Evolutionary conservation across 164 flowering plant genomes (phyloP), one percentile per base, ranked within the genome.

Genomic region (Magnolia changhungtana): DNA sequence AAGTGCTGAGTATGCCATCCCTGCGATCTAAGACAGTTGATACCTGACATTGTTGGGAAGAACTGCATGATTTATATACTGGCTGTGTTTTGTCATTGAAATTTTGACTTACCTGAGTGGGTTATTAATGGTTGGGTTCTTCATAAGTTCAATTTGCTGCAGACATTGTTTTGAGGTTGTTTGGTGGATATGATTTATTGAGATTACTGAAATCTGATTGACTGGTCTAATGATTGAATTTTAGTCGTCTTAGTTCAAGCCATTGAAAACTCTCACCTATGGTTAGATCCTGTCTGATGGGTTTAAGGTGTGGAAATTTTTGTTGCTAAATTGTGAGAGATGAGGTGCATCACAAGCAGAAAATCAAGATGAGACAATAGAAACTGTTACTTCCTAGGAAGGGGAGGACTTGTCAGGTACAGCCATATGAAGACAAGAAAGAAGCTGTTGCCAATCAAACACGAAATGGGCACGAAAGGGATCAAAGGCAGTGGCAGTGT

Each of bases 61-160:
- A n/a, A 72, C 64, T 72, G 24, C 63, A 59, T 73, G 16, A 55
- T 37, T 50, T 7, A 72, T 73, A 20, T 61, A 24, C 50, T 73
- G 67, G 50, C 23, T 73, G 49, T 55, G n/a, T 27, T 29, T 59
- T 70, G 14, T 64, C 27, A 6, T 65, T 5, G 29, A 23, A 37
- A 14, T 27, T 72, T 72, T 23, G n/a, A 55, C 14, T 8, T 14
- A 29, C 49, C 16, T 24, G 45, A 55, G 50, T 37, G 9, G 63
- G 45, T 23, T 51, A 51, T 55, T 72, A 72, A 52, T 72, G 63
- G 63, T 55, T 51, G 4, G 10, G n/a, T 24, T 71, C 16, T 50
- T 50, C 13, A 66, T 68, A 50, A 50, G 72, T 14, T 70, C 3
- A 70, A 11, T 70, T 24, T 27, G 50, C 27, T 68, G 72, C 45